These are phyloP conservation scores for Sporothrix globosa DNA, from an alignment of 2,329 filamentous ascomycete species.

Conservation along the genomic window DNA sequence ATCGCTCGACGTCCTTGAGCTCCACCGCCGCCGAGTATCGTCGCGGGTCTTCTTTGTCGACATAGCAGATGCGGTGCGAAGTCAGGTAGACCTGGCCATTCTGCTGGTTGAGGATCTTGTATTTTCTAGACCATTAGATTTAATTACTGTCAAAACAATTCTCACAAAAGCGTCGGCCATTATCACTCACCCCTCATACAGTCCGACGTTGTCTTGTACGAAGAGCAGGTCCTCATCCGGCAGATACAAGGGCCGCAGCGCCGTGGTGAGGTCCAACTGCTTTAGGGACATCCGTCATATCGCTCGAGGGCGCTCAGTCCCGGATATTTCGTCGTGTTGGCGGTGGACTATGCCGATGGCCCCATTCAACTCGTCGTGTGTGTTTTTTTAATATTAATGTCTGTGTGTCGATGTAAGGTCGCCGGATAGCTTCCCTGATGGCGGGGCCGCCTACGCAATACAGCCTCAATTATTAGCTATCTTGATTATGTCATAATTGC, in stretches of 20 bases:
- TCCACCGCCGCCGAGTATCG: constrained; percentile 83
- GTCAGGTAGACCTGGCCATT: constrained; percentile 96
- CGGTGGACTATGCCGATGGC: background rate
- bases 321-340: constrained; percentile 28
- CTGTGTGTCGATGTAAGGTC: background rate
- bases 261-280: constrained; percentile 92
- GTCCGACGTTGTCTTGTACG: constrained; percentile 94
- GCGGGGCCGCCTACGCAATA: constrained; percentile 26
- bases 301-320: constrained; percentile 42
- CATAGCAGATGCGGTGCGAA: constrained; percentile 92
- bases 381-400: background rate
- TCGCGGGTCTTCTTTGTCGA: constrained; percentile 83
- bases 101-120: constrained; percentile 90
- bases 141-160: background rate
- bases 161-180: background rate
- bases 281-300: constrained; percentile 93
- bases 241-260: constrained; percentile 86
- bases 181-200: constrained; percentile 88
- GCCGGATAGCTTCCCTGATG: constrained; percentile 20
- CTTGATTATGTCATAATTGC: constrained; percentile 19
- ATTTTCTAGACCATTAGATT: constrained; percentile 65
- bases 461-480: background rate
- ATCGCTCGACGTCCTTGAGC: constrained; percentile 85
- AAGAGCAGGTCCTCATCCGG: constrained; percentile 94
- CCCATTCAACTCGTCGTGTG: background rate